These are phyloP conservation scores for Trypanosoma platydactyli DNA, from an alignment of 208 protist species.

Conservation along the genomic window DNA sequence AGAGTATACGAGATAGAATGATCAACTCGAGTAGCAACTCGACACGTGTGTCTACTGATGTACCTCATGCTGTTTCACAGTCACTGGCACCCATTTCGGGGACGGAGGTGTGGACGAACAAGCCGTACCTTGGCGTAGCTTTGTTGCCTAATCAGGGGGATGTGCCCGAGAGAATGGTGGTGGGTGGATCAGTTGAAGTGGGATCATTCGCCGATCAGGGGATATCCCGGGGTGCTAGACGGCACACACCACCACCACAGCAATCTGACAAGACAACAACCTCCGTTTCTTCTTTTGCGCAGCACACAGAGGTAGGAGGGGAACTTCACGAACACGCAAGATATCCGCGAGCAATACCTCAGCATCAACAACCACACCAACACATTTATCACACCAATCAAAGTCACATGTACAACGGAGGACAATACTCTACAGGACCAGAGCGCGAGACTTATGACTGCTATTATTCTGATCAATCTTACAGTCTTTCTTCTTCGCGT, in stretches of 20 bases:
- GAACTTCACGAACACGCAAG: neutral
- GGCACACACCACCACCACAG: conserved; percentile 2
- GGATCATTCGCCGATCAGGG: neutral
- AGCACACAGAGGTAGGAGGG: neutral
- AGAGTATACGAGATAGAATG: conserved; percentile 4
- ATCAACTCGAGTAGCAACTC: neutral
- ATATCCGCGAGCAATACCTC: too few relatives aligned
- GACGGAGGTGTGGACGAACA: conserved; percentile 14
- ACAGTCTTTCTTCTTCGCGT: neutral
- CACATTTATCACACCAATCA: too few relatives aligned
- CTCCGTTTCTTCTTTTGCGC: neutral
- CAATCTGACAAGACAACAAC: neutral
- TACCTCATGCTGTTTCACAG: neutral
- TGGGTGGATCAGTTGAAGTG: neutral
- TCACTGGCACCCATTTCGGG: neutral
- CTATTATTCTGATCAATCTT: neutral
- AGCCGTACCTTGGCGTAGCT: neutral
- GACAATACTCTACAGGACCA: neutral
- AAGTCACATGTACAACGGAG: too few relatives aligned
- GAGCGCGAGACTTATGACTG: neutral
- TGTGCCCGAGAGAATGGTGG: neutral
- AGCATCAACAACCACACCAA: too few relatives aligned
- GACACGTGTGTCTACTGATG: neutral
- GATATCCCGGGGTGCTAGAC: neutral
- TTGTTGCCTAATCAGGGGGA: neutral